Evolutionary conservation across 208 protist species (phyloP), one percentile per base, ranked within the genome.

Genomic region (Trypanosoma boissoni): DNA sequence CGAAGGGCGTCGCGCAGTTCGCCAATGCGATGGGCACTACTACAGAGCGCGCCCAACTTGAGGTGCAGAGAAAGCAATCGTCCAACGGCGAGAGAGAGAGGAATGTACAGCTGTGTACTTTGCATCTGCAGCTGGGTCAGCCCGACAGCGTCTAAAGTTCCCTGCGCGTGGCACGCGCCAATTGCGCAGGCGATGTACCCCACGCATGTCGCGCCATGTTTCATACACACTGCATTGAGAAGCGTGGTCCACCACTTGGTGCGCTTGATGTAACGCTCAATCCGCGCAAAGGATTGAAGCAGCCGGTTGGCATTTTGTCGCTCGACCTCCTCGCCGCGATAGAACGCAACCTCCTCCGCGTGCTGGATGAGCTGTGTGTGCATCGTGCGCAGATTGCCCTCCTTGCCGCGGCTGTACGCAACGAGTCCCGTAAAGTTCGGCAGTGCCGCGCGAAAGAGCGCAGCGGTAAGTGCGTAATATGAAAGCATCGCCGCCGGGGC

Each of bases 311-410:
- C 76, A 50, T 92, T 83, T 58, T 79, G 66, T 2, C 77, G 57
- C 67, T 97, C 92, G n/a, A 86, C 49, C 21, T 83, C 74, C 42
- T 86, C 89, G 31, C 92, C 92, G 32, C 83, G 77, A 51, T 95
- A 96, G 56, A 97, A 97, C 9, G 92, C 87, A 37, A 97, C 79
- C 72, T 94, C 85, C 72, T 97, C 88, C 0, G 89, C 87, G 60
- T 97, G 89, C 31, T 75, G 72, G 29, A 88, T 65, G 9, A 97
- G 59, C 54, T 92, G 82, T 42, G 77, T 82, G 54, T 97, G 89
- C 31, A 78, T 76, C 32, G 79, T 74, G 14, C 88, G 72, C 26
- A 96, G 56, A 53, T 95, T 84, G 8, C 69, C 87, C 59, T 96
- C 88, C 42, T 86, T 83, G 60, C 85, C 75, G 41, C 92, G 85